phyloP scores from a whole-genome alignment of 2,329 filamentous ascomycete species.

The Aspergillus fumigatus region DNA sequence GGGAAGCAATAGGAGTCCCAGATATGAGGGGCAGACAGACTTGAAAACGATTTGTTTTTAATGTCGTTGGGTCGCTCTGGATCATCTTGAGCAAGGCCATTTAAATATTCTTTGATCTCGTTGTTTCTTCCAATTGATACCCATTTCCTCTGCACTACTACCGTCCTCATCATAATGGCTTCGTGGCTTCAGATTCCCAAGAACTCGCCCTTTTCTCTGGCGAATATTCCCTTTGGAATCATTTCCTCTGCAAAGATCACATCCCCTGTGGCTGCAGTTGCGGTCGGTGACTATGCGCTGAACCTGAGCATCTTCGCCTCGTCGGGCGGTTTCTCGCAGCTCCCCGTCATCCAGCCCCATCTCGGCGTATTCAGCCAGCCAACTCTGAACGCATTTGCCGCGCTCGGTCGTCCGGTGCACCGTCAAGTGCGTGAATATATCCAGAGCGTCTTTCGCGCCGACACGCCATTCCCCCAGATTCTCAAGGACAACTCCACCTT shows the following conservation, averaged over 20 bases:
- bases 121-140: not conserved
- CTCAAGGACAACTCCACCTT: constrained; percentile 59
- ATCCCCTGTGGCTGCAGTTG: constrained; percentile 61
- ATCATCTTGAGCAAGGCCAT: not conserved
- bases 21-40: not conserved
- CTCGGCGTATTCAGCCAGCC: constrained; percentile 59
- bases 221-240: constrained; percentile 80
- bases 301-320: constrained; percentile 62
- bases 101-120: not conserved
- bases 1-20: not conserved
- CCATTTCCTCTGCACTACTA: not conserved
- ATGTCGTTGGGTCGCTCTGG: not conserved
- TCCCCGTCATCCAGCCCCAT: constrained; percentile 55
- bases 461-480: constrained; percentile 57
- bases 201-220: constrained; percentile 65
- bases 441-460: constrained; percentile 59
- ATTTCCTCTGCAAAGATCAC: constrained; percentile 59
- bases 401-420: constrained; percentile 64
- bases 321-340: constrained; percentile 55
- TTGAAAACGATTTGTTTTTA: constrained; percentile 1
- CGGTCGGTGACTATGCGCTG: constrained; percentile 68
- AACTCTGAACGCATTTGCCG: constrained; percentile 69
- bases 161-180: constrained; percentile 30
- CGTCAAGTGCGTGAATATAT: constrained; percentile 64
- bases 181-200: constrained; percentile 60